These are phyloP conservation scores for Blastobotrys capitulatus DNA, from an alignment of 1,139 yeast genomes.

Conservation along the genomic window DNA sequence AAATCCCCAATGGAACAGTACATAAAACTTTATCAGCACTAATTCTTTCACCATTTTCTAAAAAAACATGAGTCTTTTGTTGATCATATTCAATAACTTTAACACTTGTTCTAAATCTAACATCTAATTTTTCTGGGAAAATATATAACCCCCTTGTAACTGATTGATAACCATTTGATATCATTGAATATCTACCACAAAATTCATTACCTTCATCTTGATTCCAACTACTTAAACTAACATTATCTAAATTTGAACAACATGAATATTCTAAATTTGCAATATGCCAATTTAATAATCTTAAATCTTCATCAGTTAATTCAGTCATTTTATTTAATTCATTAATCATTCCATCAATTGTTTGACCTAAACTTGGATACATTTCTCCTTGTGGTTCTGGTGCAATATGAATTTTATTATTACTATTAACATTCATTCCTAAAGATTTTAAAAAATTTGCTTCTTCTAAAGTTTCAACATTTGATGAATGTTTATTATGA, in stretches of 20 bases:
- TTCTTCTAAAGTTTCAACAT: conserved; percentile 26
- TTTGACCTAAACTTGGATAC: conserved; percentile 36
- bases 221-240: conserved; percentile 39
- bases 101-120: conserved; percentile 37
- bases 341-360: conserved; percentile 33
- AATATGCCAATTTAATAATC: conserved; percentile 38
- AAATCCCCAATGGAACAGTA: conserved; percentile 40
- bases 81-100: conserved; percentile 35
- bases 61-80: conserved; percentile 29
- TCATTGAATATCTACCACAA: conserved; percentile 37
- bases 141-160: conserved; percentile 38
- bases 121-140: conserved; percentile 37
- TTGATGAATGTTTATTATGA: conserved; percentile 11
- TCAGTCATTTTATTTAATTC: conserved; percentile 32
- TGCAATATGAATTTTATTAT: conserved; percentile 28
- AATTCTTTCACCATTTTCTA: conserved; percentile 38
- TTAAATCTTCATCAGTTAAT: conserved; percentile 33
- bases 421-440: conserved; percentile 27
- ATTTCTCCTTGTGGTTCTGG: conserved; percentile 36
- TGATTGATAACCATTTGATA: conserved; percentile 35
- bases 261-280: conserved; percentile 39
- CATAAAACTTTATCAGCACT: conserved; percentile 38
- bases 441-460: conserved; percentile 29
- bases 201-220: conserved; percentile 40
- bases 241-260: conserved; percentile 34